Conservation (phyloP, 768 basidiomycete genomes). For the Boletus sensibilis region DNA sequence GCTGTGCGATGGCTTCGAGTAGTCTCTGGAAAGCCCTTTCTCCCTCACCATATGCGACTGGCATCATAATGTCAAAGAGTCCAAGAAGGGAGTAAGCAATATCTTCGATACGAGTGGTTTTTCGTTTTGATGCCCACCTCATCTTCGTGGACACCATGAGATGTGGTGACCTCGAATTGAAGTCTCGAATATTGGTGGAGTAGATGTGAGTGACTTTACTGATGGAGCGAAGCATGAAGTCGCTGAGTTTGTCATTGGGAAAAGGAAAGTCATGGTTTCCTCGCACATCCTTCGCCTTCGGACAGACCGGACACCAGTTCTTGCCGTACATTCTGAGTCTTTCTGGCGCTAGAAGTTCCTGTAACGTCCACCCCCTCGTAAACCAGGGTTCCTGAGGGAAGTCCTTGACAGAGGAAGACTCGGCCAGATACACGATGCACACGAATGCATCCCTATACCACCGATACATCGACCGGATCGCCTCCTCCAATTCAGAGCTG, state of each 20-base stretch:
- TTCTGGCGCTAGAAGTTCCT: constrained; percentile 13
- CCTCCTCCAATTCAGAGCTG: constrained; percentile 14
- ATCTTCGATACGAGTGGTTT: constrained; percentile 11
- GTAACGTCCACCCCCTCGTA: constrained; percentile 14
- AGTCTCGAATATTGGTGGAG: not conserved
- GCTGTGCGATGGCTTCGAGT: constrained; percentile 12
- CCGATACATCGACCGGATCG: constrained; percentile 13
- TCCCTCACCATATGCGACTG: constrained; percentile 13
- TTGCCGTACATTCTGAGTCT: constrained; percentile 9
- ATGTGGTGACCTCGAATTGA: not conserved
- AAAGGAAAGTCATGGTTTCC: constrained; percentile 4
- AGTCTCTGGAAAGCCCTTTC: constrained; percentile 13
- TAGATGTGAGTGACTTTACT: constrained; percentile 1
- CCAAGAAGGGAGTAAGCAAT: constrained; percentile 10
- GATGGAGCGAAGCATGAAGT: constrained; percentile 1
- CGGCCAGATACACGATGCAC: constrained; percentile 13
- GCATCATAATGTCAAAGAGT: constrained; percentile 12
- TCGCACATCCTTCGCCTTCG: not conserved
- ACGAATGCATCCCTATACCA: constrained; percentile 15
- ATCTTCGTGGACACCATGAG: constrained; percentile 14
- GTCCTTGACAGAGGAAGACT: constrained; percentile 1
- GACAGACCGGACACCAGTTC: constrained; percentile 10
- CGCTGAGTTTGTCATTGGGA: constrained; percentile 13
- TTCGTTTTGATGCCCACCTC: constrained; percentile 15
- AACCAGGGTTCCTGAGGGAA: constrained; percentile 10